phyloP scores from a whole-genome alignment of 2,329 filamentous ascomycete species.

The Blumeriella jaapii region DNA sequence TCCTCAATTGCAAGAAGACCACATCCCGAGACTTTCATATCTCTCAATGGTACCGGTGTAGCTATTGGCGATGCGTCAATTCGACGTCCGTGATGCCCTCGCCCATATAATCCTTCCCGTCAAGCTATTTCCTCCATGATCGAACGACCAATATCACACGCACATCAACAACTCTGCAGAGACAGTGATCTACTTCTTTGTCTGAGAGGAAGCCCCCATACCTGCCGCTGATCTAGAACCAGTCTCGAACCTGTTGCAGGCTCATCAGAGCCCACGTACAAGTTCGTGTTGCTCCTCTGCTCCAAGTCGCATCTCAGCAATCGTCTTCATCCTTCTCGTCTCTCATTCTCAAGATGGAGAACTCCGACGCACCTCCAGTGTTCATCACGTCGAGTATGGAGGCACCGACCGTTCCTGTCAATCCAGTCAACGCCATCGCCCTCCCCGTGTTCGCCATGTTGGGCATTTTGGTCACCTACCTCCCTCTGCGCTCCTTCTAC shows the following conservation, averaged over 20 bases:
- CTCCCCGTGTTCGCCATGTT: slow-evolving; percentile 39
- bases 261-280: slow-evolving; percentile 1
- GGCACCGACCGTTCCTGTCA: slow-evolving; percentile 3
- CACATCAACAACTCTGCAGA: not conserved
- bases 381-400: not conserved
- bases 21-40: slow-evolving; percentile 1
- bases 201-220: not conserved
- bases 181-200: not conserved
- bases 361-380: slow-evolving; percentile 1
- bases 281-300: not conserved
- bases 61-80: slow-evolving; percentile 3
- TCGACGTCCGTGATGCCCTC: not conserved
- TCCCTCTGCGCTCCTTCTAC: slow-evolving; percentile 48
- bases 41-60: not conserved
- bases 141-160: not conserved
- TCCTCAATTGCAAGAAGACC: slow-evolving; percentile 5
- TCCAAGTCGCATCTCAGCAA: not conserved
- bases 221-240: not conserved
- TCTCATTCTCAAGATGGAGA: slow-evolving; percentile 1
- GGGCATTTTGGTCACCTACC: slow-evolving; percentile 39
- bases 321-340: not conserved
- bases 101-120: not conserved
- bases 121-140: not conserved
- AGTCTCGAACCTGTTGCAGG: slow-evolving; percentile 3
- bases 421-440: slow-evolving; percentile 26